A percentile compares a stretch with the other conserved stretches of the same genome.
These are phyloP conservation scores for Botryotinia narcissicola DNA, from an alignment of 2,329 filamentous ascomycete genomes.

Conservation along the genomic window DNA sequence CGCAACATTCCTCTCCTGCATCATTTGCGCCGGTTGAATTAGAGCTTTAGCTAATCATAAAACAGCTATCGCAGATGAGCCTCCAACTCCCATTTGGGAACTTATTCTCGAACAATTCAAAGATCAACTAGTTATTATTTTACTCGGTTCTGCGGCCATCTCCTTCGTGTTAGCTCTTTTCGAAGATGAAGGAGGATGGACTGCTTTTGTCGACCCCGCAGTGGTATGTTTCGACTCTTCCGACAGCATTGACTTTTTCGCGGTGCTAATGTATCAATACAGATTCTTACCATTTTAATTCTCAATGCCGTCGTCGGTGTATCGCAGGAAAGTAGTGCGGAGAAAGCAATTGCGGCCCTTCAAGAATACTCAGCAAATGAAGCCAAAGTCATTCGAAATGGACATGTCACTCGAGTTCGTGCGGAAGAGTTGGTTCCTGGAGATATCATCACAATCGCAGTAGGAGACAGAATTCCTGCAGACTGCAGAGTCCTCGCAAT, in stretches of 20 bases:
- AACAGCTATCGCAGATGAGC: slow-evolving; percentile 77
- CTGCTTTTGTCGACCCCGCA: slow-evolving; percentile 91
- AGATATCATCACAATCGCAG: slow-evolving; percentile 81
- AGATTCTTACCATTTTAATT: slow-evolving; percentile 96
- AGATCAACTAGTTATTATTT: slow-evolving; percentile 93
- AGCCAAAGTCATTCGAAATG: slow-evolving; percentile 82
- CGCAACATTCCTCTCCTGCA: slow-evolving; percentile 16
- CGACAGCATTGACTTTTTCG: too few relatives aligned
- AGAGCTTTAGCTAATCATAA: slow-evolving; percentile 29
- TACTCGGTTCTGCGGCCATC: slow-evolving; percentile 86
- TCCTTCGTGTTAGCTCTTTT: slow-evolving; percentile 93
- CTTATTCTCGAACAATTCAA: slow-evolving; percentile 98
- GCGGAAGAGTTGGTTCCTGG: slow-evolving; percentile 97
- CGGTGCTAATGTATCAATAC: slow-evolving; percentile 25
- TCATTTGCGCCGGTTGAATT: slow-evolving; percentile 21
- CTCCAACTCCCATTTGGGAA: slow-evolving; percentile 93
- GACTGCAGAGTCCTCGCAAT: slow-evolving; percentile 89
- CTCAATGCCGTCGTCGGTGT: slow-evolving; percentile 97
- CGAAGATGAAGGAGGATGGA: slow-evolving; percentile 91
- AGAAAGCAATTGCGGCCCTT: slow-evolving; percentile 95
- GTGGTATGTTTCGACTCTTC: slow-evolving; percentile 64
- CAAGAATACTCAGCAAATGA: slow-evolving; percentile 99
- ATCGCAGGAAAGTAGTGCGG: slow-evolving; percentile 96
- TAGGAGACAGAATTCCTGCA: slow-evolving; percentile 91
- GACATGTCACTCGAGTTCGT: slow-evolving; percentile 77